phyloP scores from a whole-genome alignment of 1,139 yeast species.

The Pichia sp. region DNA sequence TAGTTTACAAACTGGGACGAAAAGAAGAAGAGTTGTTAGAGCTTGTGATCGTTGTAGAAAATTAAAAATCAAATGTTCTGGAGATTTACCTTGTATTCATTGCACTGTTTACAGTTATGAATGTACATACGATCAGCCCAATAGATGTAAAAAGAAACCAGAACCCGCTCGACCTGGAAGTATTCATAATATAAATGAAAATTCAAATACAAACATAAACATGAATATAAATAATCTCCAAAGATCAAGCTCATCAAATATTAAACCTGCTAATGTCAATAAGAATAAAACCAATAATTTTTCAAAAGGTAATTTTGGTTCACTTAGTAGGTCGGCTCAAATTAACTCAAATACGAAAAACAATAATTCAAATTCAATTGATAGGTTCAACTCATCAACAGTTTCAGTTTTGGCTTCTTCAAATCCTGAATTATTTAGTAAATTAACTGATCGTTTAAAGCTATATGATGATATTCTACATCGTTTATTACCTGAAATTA shows the following conservation, averaged over 20 bases:
- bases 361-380: neutral
- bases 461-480: slow-evolving; percentile 29
- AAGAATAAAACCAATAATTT: slow-evolving; percentile 14
- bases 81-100: slow-evolving; percentile 79
- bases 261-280: neutral
- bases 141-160: slow-evolving; percentile 21
- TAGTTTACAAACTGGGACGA: slow-evolving; percentile 25
- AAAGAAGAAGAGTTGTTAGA: slow-evolving; percentile 72
- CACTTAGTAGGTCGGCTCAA: too few species aligned
- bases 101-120: slow-evolving; percentile 82
- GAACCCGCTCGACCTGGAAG: neutral
- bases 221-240: too few species aligned
- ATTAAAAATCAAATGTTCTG: slow-evolving; percentile 84
- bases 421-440: slow-evolving; percentile 25
- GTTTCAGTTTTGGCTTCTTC: slow-evolving; percentile 16
- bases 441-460: slow-evolving; percentile 26
- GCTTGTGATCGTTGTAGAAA: slow-evolving; percentile 71
- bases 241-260: too few species aligned
- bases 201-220: too few species aligned
- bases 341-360: neutral
- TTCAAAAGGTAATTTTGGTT: slow-evolving; percentile 7
- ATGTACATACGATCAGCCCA: slow-evolving; percentile 54
- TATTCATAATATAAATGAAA: neutral
- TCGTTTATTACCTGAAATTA: slow-evolving; percentile 27
- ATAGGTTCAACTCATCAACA: slow-evolving; percentile 12